Percentiles rank a stretch among this genome's conserved stretches.
These are phyloP conservation scores for Nakazawaea wyomingensis DNA, from an alignment of 805 yeast genomes.

Conservation along the genomic window DNA sequence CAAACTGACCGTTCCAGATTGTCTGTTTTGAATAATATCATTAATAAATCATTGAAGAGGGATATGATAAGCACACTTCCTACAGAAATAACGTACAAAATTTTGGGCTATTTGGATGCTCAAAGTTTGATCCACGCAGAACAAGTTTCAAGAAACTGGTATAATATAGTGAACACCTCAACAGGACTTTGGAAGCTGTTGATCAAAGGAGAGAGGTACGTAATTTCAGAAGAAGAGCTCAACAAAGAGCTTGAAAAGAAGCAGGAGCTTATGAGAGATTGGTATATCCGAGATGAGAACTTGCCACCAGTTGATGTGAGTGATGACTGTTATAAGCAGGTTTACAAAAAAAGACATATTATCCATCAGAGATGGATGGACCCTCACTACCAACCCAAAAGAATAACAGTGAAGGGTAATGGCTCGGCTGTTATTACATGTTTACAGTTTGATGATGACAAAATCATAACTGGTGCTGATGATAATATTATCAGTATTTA, in stretches of 20 bases:
- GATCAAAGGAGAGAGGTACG: slow-evolving; percentile 56
- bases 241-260: slow-evolving; percentile 14
- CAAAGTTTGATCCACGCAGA: slow-evolving; percentile 55
- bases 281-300: slow-evolving; percentile 13
- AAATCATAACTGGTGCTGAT: slow-evolving; percentile 89
- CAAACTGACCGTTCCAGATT: slow-evolving; percentile 55
- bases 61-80: slow-evolving; percentile 75
- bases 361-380: slow-evolving; percentile 77
- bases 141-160: slow-evolving; percentile 69
- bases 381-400: slow-evolving; percentile 61
- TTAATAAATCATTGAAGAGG: slow-evolving; percentile 56
- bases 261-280: slow-evolving; percentile 14
- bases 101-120: slow-evolving; percentile 61
- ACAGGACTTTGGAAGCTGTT: slow-evolving; percentile 67
- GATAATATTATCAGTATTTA: slow-evolving; percentile 78
- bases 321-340: slow-evolving; percentile 36
- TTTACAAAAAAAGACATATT: slow-evolving; percentile 54
- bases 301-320: slow-evolving; percentile 14
- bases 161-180: slow-evolving; percentile 51
- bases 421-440: slow-evolving; percentile 85
- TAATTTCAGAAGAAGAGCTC: slow-evolving; percentile 41
- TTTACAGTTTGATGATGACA: slow-evolving; percentile 85
- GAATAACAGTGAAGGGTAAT: slow-evolving; percentile 62
- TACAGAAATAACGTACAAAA: slow-evolving; percentile 60
- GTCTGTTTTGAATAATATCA: slow-evolving; percentile 49